These are phyloP conservation scores for Mycena haematopus DNA, from an alignment of 768 basidiomycete genomes.

Conservation along the genomic window DNA sequence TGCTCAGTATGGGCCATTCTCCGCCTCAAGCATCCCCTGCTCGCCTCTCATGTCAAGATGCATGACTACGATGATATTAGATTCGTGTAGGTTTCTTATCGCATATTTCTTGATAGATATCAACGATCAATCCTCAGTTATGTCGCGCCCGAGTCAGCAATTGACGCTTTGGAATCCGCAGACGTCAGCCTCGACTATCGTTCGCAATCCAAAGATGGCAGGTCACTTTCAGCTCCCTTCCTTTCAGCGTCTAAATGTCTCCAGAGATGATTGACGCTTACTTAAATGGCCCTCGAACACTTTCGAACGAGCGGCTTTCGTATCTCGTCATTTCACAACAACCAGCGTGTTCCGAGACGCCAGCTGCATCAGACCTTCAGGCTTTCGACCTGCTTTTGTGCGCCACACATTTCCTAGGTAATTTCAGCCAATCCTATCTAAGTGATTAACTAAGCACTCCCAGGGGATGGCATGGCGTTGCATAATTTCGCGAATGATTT, in stretches of 20 bases:
- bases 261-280: conserved; percentile 70
- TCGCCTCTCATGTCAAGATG: conserved; percentile 68
- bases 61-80: conserved; percentile 64
- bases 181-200: conserved; percentile 56
- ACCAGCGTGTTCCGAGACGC: conserved; percentile 28
- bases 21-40: conserved; percentile 70
- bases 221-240: conserved; percentile 20
- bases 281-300: conserved; percentile 77
- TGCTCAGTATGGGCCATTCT: conserved; percentile 74
- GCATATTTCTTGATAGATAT: too few species aligned
- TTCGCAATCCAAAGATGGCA: conserved; percentile 61
- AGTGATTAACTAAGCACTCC: not conserved
- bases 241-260: conserved; percentile 12
- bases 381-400: conserved; percentile 73
- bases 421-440: not conserved
- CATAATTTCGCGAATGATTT: conserved; percentile 85
- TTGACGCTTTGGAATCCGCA: conserved; percentile 56
- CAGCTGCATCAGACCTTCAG: conserved; percentile 24
- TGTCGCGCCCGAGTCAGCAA: conserved; percentile 46
- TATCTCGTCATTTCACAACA: conserved; percentile 60
- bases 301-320: conserved; percentile 71
- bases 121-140: too few species aligned
- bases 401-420: conserved; percentile 76
- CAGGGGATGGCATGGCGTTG: conserved; percentile 83
- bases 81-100: conserved; percentile 65